Evolutionary conservation across 768 basidiomycete species (phyloP), one percentile per base, ranked within the genome.

Genomic region (Calvatia gigantea): DNA sequence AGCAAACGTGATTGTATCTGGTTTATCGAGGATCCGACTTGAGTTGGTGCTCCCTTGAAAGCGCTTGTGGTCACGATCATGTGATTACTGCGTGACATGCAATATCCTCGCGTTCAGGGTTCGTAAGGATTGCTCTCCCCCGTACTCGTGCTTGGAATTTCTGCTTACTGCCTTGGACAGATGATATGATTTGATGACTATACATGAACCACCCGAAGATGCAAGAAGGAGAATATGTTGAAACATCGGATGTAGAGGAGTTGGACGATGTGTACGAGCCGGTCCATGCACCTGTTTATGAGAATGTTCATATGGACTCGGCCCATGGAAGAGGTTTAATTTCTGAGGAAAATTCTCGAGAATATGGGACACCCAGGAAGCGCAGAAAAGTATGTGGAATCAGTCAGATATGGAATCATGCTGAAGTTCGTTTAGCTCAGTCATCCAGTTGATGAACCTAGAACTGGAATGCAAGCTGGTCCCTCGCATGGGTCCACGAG

Each of bases 161-260:
- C 14, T 19, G 21, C 33, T 47, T 19, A 28, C 38, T 38, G 17
- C 41, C 29, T 29, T 55, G 7, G 17, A 19, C 21, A 8, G 44
- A 47, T 39, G 44, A n/a, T 11, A 6, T 25, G 6, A 15, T 32
- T 31, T 32, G 23, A 19, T 7, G 19, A 44, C 12, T 3, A 23
- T 32, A 41, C 46, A 41, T 42, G 47, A 39, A 25, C 28, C 9
- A 42, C 6, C 21, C 28, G 38, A 56, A 41, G 6, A 42, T 27
- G 19, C 29, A 32, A 28, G 46, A 56, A 32, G 47, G 32, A 41
- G 46, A 41, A 28, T 56, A 56, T 27, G 54, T 56, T 3, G 54
- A 56, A 25, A 56, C 54, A 6, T 56, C 54, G 38, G 54, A 56
- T 37, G 46, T 42, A 6, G 54, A 56, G 39, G 54, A 56, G 43